Evolutionary conservation across 805 yeast species (phyloP), one percentile per base, ranked within the genome.

Genomic region (Saccharomycopsis malanga): DNA sequence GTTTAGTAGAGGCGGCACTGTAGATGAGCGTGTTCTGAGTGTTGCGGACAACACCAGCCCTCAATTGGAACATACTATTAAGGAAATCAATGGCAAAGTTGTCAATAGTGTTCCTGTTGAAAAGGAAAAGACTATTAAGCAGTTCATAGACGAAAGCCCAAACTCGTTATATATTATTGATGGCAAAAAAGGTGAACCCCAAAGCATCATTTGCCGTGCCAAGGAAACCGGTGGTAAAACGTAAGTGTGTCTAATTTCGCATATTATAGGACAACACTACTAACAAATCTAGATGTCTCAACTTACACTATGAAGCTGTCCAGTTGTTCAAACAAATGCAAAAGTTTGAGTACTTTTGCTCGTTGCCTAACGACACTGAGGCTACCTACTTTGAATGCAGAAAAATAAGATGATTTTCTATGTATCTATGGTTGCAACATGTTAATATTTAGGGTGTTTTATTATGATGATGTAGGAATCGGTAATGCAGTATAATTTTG

Each of bases 351-450:
- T 51, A 51, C 29, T 51, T 48, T 30, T 51, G 54, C 37, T 39
- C 50, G 5, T 42, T 51, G 22, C 52, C 54, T 6, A 27, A 45
- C 30, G 50, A 48, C 21, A 30, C 45, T 22, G 47, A 39, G 20
- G 52, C 52, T 4, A 45, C 45, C 15, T 45, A 51, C 34, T 51
- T 51, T 35, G 54, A 51, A 41, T 51, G 54, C 45, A 48, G 54
- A 30, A 51, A 51, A 24, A 48, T 48, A 24, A 30, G 22, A 25
- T 50, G 27, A 44, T 9, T 14, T n/a, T 23, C 7, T 27, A 10
- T 18, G n/a, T n/a, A n/a, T 18, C 17, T 10, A n/a, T 4, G 20
- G 20, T 18, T 34, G 20, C 7, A 34, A 34, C n/a, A 14, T 9
- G 25, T 3, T 36, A 21, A 7, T 17, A 17, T 35, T 7, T 35